phyloP scores from a whole-genome alignment of 208 protist genomes.

The Trypanosoma theileri region DNA sequence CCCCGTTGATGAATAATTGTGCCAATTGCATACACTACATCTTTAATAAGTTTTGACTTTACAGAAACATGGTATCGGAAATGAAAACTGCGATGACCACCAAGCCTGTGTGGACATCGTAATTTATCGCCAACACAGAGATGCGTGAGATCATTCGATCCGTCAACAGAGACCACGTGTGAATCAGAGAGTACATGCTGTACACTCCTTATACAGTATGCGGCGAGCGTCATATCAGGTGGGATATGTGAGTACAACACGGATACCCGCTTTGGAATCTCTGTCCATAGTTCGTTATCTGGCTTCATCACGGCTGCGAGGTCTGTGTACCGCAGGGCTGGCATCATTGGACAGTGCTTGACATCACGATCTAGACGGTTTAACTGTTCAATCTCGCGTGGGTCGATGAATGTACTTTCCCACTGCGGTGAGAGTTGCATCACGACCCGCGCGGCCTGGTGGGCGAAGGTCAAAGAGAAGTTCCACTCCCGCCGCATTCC shows the following conservation, averaged over 20 bases:
- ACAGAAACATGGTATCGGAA: conserved; percentile 59
- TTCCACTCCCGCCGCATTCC: conserved; percentile 91
- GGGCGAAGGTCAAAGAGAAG: conserved; percentile 71
- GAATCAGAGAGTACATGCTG: conserved; percentile 70
- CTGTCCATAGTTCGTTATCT: conserved; percentile 57
- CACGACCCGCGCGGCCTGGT: conserved; percentile 62
- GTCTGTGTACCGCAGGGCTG: conserved; percentile 64
- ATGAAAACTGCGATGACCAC: conserved; percentile 67
- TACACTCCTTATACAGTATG: conserved; percentile 72
- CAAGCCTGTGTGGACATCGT: conserved; percentile 48
- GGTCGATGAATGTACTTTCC: conserved; percentile 84
- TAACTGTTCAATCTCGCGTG: conserved; percentile 48
- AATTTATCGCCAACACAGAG: conserved; percentile 73
- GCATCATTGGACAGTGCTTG: conserved; percentile 53
- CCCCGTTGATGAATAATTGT: conserved; percentile 67
- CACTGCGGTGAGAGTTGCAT: conserved; percentile 77
- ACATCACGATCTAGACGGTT: conserved; percentile 55
- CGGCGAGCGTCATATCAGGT: conserved; percentile 54
- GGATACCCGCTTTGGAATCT: conserved; percentile 74
- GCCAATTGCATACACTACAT: conserved; percentile 69
- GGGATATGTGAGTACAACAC: conserved; percentile 76
- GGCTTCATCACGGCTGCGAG: conserved; percentile 42
- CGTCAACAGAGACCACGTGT: conserved; percentile 75
- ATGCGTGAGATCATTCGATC: conserved; percentile 46
- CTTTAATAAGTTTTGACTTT: conserved; percentile 59